Evolutionary conservation across 208 protist genomes (phyloP).

Genomic region (Porcisia deanei): DNA sequence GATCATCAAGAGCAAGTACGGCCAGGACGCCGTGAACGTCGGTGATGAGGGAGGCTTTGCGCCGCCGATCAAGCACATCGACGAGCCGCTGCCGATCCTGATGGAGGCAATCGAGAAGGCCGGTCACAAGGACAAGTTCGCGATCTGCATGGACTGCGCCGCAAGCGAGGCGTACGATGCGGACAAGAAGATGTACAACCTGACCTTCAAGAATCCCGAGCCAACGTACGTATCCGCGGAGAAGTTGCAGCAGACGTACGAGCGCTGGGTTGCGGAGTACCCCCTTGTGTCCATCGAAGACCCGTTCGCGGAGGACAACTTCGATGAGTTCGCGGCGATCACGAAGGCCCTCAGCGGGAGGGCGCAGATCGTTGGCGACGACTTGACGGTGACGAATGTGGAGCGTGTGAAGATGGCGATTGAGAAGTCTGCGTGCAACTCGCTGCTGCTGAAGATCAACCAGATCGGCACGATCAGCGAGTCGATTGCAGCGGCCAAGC

Average conservation of each 20-base stretch:
- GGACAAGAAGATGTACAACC: conserved; percentile 94
- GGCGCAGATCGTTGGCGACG: conserved; percentile 98
- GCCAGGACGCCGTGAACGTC: conserved; percentile 93
- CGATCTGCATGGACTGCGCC: conserved; percentile 99
- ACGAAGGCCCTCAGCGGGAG: conserved; percentile 72
- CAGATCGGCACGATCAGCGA: conserved; percentile 99
- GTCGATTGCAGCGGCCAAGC: conserved; percentile 94
- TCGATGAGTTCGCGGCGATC: conserved; percentile 89
- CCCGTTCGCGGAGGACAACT: conserved; percentile 99
- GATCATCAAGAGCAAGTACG: conserved; percentile 97
- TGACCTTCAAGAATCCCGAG: conserved; percentile 97
- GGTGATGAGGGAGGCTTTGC: conserved; percentile 99
- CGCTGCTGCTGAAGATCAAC: conserved; percentile 99
- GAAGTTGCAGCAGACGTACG: conserved; percentile 94
- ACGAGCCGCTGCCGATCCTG: conserved; percentile 97
- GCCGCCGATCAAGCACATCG: conserved; percentile 93
- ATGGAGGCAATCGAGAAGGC: conserved; percentile 96
- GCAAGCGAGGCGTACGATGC: conserved; percentile 98
- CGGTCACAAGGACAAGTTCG: conserved; percentile 95
- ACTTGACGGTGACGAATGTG: conserved; percentile 98
- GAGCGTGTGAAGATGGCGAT: conserved; percentile 95
- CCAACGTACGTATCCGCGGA: conserved; percentile 70
- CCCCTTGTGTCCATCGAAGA: conserved; percentile 99
- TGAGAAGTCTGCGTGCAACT: conserved; percentile 94
- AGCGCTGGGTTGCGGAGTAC: conserved; percentile 89